phyloP scores from a whole-genome alignment of 257 asterid species.

The Fraxinus pennsylvanica region DNA sequence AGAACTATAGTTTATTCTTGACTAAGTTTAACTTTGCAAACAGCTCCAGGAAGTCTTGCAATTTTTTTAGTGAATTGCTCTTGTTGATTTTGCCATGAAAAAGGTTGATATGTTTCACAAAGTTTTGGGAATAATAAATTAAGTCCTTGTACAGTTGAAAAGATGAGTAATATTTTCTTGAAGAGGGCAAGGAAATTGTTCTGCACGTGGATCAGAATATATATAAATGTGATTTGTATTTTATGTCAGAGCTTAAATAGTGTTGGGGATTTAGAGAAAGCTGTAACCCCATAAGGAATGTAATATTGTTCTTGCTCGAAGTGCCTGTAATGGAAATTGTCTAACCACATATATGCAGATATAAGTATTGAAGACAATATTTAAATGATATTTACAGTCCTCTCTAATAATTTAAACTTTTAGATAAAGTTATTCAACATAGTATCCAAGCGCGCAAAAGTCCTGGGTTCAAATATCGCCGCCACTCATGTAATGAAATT shows the following conservation, averaged over 20 bases:
- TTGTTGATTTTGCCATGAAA: neutral
- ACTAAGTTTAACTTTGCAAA: constrained; percentile 15
- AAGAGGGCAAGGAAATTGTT: neutral
- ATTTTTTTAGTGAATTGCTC: neutral
- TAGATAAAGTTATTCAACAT: too few species aligned
- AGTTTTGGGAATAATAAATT: neutral
- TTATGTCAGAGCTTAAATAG: neutral
- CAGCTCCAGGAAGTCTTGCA: neutral
- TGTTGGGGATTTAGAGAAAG: neutral
- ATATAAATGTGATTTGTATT: neutral
- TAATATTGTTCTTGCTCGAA: neutral
- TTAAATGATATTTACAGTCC: too few species aligned
- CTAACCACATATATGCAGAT: neutral
- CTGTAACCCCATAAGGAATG: neutral
- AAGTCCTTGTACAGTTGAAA: neutral
- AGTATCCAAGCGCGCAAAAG: too few species aligned
- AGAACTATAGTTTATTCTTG: constrained; percentile 1
- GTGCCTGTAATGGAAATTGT: neutral
- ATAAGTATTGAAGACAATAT: neutral
- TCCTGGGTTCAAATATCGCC: too few species aligned
- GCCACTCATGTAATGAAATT: too few species aligned
- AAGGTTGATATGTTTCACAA: constrained; percentile 1
- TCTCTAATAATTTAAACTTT: too few species aligned
- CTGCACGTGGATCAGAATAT: neutral
- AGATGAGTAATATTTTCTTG: neutral